phyloP scores from a whole-genome alignment of 371 early-diverging fungal genomes.

The Massospora cicadina region DNA sequence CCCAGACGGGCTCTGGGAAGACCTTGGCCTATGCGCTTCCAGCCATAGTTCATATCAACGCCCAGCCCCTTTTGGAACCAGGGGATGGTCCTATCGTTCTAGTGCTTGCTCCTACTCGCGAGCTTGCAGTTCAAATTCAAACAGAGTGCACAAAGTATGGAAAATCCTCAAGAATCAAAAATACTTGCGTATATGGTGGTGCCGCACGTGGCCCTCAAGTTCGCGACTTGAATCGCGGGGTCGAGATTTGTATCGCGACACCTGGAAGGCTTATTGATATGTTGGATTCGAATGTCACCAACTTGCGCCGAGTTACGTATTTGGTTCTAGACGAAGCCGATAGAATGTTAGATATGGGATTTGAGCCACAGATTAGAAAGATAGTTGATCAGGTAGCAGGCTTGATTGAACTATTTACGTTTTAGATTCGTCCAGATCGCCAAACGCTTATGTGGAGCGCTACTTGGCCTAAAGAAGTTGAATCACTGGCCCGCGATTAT shows the following conservation, averaged over 20 bases:
- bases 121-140: constrained; percentile 89
- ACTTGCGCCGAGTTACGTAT: constrained; percentile 90
- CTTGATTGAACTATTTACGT: neutral
- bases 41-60: constrained; percentile 96
- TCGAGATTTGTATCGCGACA: constrained; percentile 97
- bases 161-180: constrained; percentile 66
- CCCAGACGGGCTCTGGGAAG: constrained; percentile 98
- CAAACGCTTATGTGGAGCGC: constrained; percentile 99
- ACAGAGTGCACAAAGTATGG: constrained; percentile 87
- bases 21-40: constrained; percentile 95
- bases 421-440: constrained; percentile 79
- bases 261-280: constrained; percentile 99
- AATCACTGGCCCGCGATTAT: constrained; percentile 82
- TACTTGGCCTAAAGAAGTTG: constrained; percentile 98
- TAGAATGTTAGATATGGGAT: constrained; percentile 99
- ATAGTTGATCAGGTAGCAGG: constrained; percentile 70
- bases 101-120: constrained; percentile 85
- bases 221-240: constrained; percentile 68
- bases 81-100: constrained; percentile 97
- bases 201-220: constrained; percentile 91
- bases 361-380: constrained; percentile 98
- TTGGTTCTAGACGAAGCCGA: constrained; percentile 98
- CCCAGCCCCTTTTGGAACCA: constrained; percentile 80
- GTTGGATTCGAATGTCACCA: constrained; percentile 73
- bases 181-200: constrained; percentile 94